Base-by-base conservation (phyloP, 305 asterid genomes). In the Salvia sclarea region DNA sequence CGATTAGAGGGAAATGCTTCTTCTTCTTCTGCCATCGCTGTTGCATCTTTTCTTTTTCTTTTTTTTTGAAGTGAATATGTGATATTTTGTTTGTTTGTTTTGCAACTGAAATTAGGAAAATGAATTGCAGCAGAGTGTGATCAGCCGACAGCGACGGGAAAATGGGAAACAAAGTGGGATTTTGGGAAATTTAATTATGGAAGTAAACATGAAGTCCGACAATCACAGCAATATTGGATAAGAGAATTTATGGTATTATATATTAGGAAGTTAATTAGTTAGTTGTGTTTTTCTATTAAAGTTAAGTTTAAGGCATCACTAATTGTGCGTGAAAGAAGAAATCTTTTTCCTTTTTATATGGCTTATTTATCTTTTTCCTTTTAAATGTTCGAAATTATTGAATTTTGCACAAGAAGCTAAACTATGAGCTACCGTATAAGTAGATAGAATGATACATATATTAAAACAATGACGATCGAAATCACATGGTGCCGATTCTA, bases 21-120 rank as follows among this genome's bases (percentile, higher is more conserved):
- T 77, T 88, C 75, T 75, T 90, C 88, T 86, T 88, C 5, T 75
- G 88, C 87, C 88, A 85, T 75, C 82, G 82, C 68, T 80, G 89
- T 73, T 79, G 89, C 90, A 82, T 84, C 61, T 69, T n/a, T n/a
- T n/a, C n/a, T n/a, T n/a, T n/a, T n/a, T n/a, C n/a, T n/a, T n/a
- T n/a, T n/a, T n/a, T n/a, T n/a, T n/a, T n/a, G n/a, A n/a, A n/a
- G n/a, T n/a, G n/a, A n/a, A n/a, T n/a, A n/a, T n/a, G n/a, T n/a
- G n/a, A n/a, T n/a, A n/a, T n/a, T n/a, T n/a, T n/a, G n/a, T n/a
- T n/a, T n/a, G n/a, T n/a, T 18, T 18, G 20, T 49, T 3, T 13
- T 45, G 71, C n/a, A 31, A 1, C 57, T 2, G 16, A 38, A 43
- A 63, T 58, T 52, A n/a, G 67, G n/a, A 12, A 4, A 70, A 66